Percentiles rank a stretch among this genome's conserved stretches.
phyloP scores from a whole-genome alignment of 129 eudicot genomes.

The Dittrichia graveolens region DNA sequence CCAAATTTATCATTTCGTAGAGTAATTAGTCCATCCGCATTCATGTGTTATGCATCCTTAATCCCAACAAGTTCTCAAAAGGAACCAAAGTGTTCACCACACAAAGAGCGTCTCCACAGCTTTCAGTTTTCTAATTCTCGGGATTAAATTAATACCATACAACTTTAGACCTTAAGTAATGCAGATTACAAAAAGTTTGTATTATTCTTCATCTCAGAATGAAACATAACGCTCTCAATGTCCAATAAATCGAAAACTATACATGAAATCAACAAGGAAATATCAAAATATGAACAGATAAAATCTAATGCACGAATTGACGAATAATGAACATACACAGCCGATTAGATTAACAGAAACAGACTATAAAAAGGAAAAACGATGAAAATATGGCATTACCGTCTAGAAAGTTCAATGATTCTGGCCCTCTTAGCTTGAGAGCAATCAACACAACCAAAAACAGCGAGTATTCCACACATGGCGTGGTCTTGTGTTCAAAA shows the following conservation, averaged over 20 bases:
- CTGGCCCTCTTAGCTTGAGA: conserved; percentile 80
- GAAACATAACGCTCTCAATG: conserved; percentile 2
- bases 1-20: too few relatives aligned
- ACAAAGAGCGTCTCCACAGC: background rate
- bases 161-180: background rate
- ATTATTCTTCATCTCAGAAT: background rate
- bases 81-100: background rate
- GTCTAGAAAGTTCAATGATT: conserved; percentile 82
- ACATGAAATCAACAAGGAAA: background rate
- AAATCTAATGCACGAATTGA: background rate
- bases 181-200: background rate
- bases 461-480: conserved; percentile 97
- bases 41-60: too few relatives aligned
- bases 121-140: background rate
- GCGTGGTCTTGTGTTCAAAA: background rate
- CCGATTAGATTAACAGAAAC: background rate
- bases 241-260: background rate
- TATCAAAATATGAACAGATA: background rate
- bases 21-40: too few relatives aligned
- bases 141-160: background rate
- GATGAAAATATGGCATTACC: conserved; percentile 40
- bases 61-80: background rate
- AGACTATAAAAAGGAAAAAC: background rate
- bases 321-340: background rate
- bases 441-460: conserved; percentile 75